Conservation (phyloP, 768 basidiomycete genomes). For the Lentinula aciculospora region DNA sequence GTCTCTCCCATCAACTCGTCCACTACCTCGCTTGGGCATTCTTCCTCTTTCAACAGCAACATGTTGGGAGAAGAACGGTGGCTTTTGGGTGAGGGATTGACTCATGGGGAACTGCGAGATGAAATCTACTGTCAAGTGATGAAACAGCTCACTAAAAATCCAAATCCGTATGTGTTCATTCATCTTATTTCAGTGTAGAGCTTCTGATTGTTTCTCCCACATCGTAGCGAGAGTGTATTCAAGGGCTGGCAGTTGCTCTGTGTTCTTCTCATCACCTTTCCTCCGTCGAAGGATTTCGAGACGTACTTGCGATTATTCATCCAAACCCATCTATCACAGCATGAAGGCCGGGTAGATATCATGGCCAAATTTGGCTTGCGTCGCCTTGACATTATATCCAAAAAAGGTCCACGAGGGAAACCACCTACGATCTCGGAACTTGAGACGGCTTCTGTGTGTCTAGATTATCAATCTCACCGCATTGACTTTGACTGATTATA, state of each 20-base stretch:
- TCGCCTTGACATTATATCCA: conserved; percentile 67
- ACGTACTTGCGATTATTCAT: conserved; percentile 79
- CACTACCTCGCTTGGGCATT: conserved; percentile 33
- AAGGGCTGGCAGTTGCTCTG: conserved; percentile 93
- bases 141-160: conserved; percentile 86
- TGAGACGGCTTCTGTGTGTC: conserved; percentile 77
- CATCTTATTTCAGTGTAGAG: neutral
- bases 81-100: conserved; percentile 75
- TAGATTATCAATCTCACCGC: neutral
- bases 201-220: neutral
- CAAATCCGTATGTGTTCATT: conserved; percentile 54
- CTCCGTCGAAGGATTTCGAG: conserved; percentile 91
- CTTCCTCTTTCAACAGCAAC: conserved; percentile 23
- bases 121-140: conserved; percentile 92
- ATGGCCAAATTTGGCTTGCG: conserved; percentile 90
- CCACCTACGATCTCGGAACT: conserved; percentile 81
- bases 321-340: conserved; percentile 55
- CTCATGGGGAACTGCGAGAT: conserved; percentile 81
- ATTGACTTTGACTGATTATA: neutral
- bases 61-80: conserved; percentile 83
- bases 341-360: conserved; percentile 76
- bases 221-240: conserved; percentile 71
- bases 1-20: conserved; percentile 39
- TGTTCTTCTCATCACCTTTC: conserved; percentile 86
- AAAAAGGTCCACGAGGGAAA: conserved; percentile 84